Evolutionary conservation across 208 protist genomes (phyloP), one percentile per base, ranked within the genome.

Genomic region (Naegleria fowleri): DNA sequence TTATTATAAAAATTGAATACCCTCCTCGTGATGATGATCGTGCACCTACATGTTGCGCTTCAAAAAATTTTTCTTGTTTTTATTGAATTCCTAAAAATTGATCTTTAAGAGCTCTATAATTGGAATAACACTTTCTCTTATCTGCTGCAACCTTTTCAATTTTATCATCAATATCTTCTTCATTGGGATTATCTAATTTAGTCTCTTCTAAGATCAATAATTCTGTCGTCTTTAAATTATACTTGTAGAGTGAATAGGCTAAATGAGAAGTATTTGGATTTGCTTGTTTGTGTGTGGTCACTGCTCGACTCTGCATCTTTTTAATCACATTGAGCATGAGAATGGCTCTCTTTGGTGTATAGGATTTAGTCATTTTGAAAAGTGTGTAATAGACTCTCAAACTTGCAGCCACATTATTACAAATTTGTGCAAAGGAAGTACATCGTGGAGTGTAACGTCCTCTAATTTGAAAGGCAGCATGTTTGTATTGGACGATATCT

Each of bases 381-480:
- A 86, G 29, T 5, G 13, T 48, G 48, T 33, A 86, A 29, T 86
- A 86, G 4, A 39, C 40, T 33, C 33, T 48, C 11, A 86, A 29
- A 51, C 39, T 48, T 43, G 22, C 15, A 25, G 83, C 33, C 7
- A 86, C 40, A 29, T 86, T 48, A 43, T 86, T 86, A 86, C 83
- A 86, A 86, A 43, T 43, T 86, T 86, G 39, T 48, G 83, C 83
- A 48, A 86, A 86, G 15, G 83, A 16, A 3, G 83, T 86, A 51
- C 16, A 43, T 48, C 25, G 39, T 25, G 83, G 40, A 22, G 39
- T 48, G 16, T 38, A 86, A 29, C 40, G 39, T 25, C 33, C 83
- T 48, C 83, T 40, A 86, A 86, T 86, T 86, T 86, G 39, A 16
- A 86, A 86, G 22, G 83, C 83, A 51, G 39, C 39, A 48, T 86